Evolutionary conservation across 768 basidiomycete species (phyloP), one percentile per base, ranked within the genome.

Genomic region (Nevesoporus exiguus): DNA sequence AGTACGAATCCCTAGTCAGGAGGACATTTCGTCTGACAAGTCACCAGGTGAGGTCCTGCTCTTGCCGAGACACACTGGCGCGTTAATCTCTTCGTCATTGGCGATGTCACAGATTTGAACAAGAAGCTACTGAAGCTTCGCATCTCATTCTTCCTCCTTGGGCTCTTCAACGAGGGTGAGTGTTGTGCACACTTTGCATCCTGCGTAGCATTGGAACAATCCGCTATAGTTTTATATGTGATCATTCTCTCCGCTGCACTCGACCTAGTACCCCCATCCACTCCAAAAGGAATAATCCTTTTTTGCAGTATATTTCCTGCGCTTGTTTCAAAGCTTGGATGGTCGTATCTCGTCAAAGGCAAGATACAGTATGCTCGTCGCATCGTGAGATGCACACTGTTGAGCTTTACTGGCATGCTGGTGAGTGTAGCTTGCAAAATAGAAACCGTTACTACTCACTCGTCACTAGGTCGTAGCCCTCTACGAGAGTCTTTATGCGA

Each of bases 301-400:
- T 93, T 98, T 67, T 95, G 90, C 74, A 98, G 98, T 69, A 97
- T 99, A 50, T 81, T 88, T 14, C 95, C 96, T 0, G 83, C 92
- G 0, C 73, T 98, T 2, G 67, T 86, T 0, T 93, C 91, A 19
- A 98, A 98, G 72, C 75, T 97, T 5, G 87, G 84, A 10, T 98
- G 95, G 87, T 94, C 96, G 0, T 95, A 98, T 65, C 59, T 98
- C 15, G 77, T 94, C 42, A 90, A 86, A 63, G 96, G 96, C 0
- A 77, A 82, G 55, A 89, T 98, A 73, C 79, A 86, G 52, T 99
- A 99, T 69, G 75, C 75, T 1, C 80, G 78, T 49, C 80, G 96
- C 22, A 69, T 98, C 22, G 55, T 82, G 2, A 84, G 86, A 33
- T 98, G 96, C 60, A 88, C 87, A 50, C 47, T 76, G 3, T 67